Conservation (phyloP, 371 early-diverging fungal genomes). For the Mortierella sp. region DNA sequence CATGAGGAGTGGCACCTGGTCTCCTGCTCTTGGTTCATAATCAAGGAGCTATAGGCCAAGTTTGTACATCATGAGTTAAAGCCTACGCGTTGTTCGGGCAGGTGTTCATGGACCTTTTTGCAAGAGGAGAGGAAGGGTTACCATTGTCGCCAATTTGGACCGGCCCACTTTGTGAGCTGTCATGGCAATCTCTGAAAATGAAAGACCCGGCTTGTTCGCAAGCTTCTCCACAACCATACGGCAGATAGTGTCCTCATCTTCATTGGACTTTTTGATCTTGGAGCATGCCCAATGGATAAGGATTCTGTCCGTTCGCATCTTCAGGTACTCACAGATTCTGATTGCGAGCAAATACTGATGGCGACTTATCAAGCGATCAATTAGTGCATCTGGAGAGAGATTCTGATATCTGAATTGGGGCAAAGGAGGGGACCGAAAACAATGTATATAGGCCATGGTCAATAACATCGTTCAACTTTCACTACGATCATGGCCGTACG, state of each 20-base stretch:
- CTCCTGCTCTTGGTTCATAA: constrained; percentile 92
- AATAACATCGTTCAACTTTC: neutral
- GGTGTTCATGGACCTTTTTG: neutral
- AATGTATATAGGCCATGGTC: neutral
- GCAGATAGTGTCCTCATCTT: constrained; percentile 88
- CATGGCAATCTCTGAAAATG: constrained; percentile 93
- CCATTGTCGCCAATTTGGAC: constrained; percentile 87
- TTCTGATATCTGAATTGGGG: constrained; percentile 68
- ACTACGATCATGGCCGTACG: neutral
- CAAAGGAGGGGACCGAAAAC: neutral
- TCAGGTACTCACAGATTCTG: constrained; percentile 85
- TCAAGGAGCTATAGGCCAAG: constrained; percentile 75
- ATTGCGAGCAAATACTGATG: constrained; percentile 89
- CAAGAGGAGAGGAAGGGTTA: constrained; percentile 30
- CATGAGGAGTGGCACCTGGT: constrained; percentile 93
- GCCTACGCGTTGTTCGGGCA: neutral
- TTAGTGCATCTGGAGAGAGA: constrained; percentile 80
- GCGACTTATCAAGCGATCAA: constrained; percentile 85
- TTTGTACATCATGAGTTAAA: neutral
- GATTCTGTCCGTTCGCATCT: constrained; percentile 82
- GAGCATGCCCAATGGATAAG: constrained; percentile 96
- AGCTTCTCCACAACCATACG: constrained; percentile 84
- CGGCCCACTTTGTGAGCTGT: constrained; percentile 90
- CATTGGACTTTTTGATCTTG: constrained; percentile 87
- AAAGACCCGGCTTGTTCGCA: constrained; percentile 74